Conservation (phyloP, 441 rosid species). For the Adansonia gregorii region DNA sequence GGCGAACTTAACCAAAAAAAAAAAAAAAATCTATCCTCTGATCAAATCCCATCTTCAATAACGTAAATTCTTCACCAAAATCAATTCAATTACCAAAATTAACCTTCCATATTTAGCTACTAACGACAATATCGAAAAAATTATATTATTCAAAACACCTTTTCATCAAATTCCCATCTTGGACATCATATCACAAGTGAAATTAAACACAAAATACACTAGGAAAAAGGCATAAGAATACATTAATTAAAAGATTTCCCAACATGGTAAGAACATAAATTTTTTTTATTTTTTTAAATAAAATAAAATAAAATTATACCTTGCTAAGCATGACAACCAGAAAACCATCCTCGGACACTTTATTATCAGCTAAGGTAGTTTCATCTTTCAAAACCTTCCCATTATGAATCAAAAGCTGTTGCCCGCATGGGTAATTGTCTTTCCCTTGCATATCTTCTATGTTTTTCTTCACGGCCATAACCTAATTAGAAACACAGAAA, state of each 20-base stretch:
- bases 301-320: conserved; percentile 38
- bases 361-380: conserved; percentile 76
- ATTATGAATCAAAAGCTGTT: conserved; percentile 88
- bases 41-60: background rate
- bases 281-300: background rate
- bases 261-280: background rate
- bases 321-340: conserved; percentile 99
- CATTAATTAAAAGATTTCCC: background rate
- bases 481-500: conserved; percentile 39
- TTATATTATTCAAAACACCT: background rate
- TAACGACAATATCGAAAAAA: background rate
- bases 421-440: conserved; percentile 94
- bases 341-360: conserved; percentile 91
- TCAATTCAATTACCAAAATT: conserved; percentile 8
- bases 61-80: conserved; percentile 1
- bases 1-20: background rate
- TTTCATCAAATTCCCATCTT: background rate
- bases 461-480: conserved; percentile 97
- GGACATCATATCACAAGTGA: background rate
- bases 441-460: conserved; percentile 95
- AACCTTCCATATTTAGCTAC: background rate
- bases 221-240: background rate
- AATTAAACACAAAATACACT: background rate
- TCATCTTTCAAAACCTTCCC: conserved; percentile 98
- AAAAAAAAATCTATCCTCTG: background rate